Evolutionary conservation across 139 green algal genomes (phyloP).

Genomic region (Trebouxia sp.): DNA sequence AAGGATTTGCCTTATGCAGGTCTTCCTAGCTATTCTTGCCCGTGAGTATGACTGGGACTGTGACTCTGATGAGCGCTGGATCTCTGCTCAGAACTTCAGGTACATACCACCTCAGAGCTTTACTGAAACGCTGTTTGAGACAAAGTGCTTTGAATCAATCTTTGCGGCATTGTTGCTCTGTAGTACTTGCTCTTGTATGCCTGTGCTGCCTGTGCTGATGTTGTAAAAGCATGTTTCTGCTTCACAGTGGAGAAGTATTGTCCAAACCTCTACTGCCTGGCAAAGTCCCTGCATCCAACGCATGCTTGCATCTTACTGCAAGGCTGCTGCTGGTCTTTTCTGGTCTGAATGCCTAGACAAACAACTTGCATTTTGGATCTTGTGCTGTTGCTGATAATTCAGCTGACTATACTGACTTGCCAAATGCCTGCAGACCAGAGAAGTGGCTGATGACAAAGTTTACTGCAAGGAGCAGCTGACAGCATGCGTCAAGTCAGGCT

Average conservation of each 20-base stretch:
- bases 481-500: no score
- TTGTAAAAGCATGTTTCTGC: no score
- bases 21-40: not conserved
- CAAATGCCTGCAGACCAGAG: not conserved
- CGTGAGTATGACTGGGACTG: not conserved
- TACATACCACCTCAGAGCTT: not conserved
- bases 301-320: not conserved
- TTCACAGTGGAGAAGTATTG: no score
- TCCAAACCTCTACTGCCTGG: no score
- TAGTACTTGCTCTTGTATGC: no score
- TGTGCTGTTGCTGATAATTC: not conserved
- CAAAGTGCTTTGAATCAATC: not conserved
- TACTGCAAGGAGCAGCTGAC: no score
- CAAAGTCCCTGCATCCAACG: no score
- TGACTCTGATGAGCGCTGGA: not conserved
- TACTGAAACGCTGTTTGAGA: not conserved
- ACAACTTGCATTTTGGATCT: no score
- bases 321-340: not conserved
- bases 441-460: not conserved
- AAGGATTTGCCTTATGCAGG: not conserved
- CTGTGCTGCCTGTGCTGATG: no score
- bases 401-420: not conserved
- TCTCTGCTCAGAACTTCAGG: not conserved
- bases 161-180: no score
- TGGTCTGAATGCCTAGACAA: not conserved